Base-by-base conservation (phyloP, 352 stramenopile species). In the Globisporangium mamillatum region DNA sequence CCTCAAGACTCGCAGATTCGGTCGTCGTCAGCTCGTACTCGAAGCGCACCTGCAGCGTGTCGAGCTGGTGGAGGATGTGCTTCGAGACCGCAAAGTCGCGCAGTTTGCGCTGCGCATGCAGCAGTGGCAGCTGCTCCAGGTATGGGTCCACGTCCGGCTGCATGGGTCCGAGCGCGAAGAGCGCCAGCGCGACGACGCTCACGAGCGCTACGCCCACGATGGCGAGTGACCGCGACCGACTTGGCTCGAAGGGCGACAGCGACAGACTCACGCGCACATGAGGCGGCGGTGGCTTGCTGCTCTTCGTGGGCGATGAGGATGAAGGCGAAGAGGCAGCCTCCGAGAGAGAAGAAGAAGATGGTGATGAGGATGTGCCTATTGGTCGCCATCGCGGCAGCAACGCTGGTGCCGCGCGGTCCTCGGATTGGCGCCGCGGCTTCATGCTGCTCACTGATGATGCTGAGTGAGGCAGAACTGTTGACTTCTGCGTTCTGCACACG, bases 21-120 rank as follows among this genome's bases (percentile, higher is more conserved):
- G 52, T 44, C 27, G 64, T 22, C 46, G 32, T 55, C 9, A 65
- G 56, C 32, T 66, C 60, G 54, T 82, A 85, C 68, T 75, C 76
- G 56, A 81, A 86, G 7, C 54, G 60, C 29, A 86, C 73, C 24
- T 70, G 60, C 36, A 84, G 64, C 2, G 44, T 69, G 56, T 79
- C 78, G 41, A 77, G 60, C 61, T 82, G 77, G 55, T 72, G 20
- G 20, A 86, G 20, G 58, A 52, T 60, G 25, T 29, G 62, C 36
- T 67, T 70, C 24, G 78, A 76, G 16, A 83, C 68, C 9, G 69
- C 55, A 59, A 86, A 80, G 4, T 27, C 41, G 44, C 61, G 60
- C 41, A 75, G 65, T 50, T 68, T 71, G 38, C 46, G 69, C 54
- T 64, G 60, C 18, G 60, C 34, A 41, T 52, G n/a, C 56, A 70